Evolutionary conservation across 73 alveolate genomes (phyloP).

Genomic region (Blepharisma stoltei): DNA sequence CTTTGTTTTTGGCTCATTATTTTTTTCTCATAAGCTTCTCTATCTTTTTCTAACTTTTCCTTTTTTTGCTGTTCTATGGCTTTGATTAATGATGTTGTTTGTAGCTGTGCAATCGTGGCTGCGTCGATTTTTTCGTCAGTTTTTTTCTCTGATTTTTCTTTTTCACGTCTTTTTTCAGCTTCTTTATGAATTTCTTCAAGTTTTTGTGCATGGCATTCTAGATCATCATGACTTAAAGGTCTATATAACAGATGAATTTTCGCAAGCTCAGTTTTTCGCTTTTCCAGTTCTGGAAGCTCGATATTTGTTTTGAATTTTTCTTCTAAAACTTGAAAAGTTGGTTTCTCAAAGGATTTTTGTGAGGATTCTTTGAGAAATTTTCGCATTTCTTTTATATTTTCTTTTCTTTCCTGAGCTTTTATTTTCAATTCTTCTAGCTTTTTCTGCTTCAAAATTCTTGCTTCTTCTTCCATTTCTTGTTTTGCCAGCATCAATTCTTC

Average conservation of each 20-base stretch:
- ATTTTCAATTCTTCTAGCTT: too few species aligned
- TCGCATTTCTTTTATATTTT: too few species aligned
- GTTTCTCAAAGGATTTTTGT: too few species aligned
- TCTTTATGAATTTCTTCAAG: neutral
- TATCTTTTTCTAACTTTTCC: neutral
- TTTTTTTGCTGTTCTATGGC: neutral
- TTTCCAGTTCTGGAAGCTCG: conserved; percentile 63
- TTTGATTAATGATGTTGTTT: neutral
- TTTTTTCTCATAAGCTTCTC: neutral
- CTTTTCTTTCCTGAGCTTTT: too few species aligned
- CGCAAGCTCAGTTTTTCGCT: conserved; percentile 45
- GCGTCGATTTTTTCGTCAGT: neutral
- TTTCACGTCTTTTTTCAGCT: too few species aligned
- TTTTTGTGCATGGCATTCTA: neutral
- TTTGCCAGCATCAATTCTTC: too few species aligned
- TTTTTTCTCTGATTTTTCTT: neutral
- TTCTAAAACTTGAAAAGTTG: conserved; percentile 17
- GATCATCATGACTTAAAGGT: conserved; percentile 27
- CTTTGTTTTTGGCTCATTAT: neutral
- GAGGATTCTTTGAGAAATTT: too few species aligned
- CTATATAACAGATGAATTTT: conserved; percentile 47
- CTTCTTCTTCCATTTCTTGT: too few species aligned
- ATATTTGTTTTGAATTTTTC: conserved; percentile 44
- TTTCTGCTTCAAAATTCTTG: too few species aligned
- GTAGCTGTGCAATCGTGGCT: neutral